phyloP scores from a whole-genome alignment of 177 flowering plant genomes.

The Telopea speciosissima region DNA sequence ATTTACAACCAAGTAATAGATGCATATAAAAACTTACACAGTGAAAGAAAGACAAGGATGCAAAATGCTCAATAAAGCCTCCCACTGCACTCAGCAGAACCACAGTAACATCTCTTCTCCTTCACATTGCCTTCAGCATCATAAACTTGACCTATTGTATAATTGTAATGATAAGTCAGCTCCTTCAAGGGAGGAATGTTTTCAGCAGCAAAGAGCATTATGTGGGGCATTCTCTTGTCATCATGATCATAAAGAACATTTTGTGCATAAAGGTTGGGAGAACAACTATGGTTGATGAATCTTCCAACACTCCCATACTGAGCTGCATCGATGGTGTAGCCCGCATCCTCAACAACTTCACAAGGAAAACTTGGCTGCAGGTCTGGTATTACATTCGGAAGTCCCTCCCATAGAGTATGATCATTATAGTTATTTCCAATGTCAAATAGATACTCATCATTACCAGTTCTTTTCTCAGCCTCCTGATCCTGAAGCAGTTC shows the following conservation, averaged over 20 bases:
- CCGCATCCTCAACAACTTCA: conserved; percentile 41
- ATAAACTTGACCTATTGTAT: conserved; percentile 48
- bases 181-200: conserved; percentile 81
- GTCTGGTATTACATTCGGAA: conserved; percentile 31
- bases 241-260: conserved; percentile 75
- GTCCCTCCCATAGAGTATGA: conserved; percentile 33
- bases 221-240: conserved; percentile 68
- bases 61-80: conserved; percentile 50
- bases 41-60: not conserved
- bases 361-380: conserved; percentile 18
- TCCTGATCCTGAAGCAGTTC: conserved; percentile 73
- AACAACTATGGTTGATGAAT: conserved; percentile 84
- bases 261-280: conserved; percentile 87
- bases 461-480: conserved; percentile 62
- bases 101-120: conserved; percentile 70
- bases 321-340: conserved; percentile 79
- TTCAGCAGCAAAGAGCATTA: conserved; percentile 83
- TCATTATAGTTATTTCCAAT: conserved; percentile 65
- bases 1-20: not conserved
- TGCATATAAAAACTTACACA: not conserved
- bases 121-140: conserved; percentile 64
- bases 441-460: conserved; percentile 83
- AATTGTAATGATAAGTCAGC: conserved; percentile 76
- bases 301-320: conserved; percentile 67
- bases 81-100: conserved; percentile 67